phyloP scores from a whole-genome alignment of 129 eudicot genomes.

The Flaveria trinervia region DNA sequence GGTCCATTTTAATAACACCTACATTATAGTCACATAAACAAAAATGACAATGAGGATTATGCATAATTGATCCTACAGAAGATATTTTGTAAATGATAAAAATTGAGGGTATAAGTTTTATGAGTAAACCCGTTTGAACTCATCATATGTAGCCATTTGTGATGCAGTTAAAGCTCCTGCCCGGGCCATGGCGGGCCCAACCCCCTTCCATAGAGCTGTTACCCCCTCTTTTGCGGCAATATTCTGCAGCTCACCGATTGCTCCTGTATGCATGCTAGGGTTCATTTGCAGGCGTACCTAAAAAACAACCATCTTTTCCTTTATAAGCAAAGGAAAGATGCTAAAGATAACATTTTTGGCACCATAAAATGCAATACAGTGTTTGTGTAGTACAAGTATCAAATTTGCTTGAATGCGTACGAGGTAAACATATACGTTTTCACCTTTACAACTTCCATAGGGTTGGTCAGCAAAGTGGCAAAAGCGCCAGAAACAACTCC shows the following conservation, averaged over 20 bases:
- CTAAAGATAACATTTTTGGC: background rate
- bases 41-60: constrained; percentile 13
- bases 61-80: constrained; percentile 7
- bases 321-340: background rate
- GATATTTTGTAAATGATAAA: constrained; percentile 12
- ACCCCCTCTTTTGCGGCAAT: constrained; percentile 74
- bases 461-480: constrained; percentile 95
- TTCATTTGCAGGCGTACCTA: constrained; percentile 95
- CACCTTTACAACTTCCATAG: constrained; percentile 89
- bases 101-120: constrained; percentile 20
- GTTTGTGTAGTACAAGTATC: background rate
- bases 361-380: constrained; percentile 7
- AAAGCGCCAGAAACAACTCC: constrained; percentile 96
- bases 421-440: background rate
- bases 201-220: constrained; percentile 93
- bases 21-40: constrained; percentile 36
- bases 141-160: constrained; percentile 93
- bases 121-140: constrained; percentile 79
- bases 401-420: background rate
- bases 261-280: constrained; percentile 44
- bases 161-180: constrained; percentile 98
- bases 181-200: constrained; percentile 91
- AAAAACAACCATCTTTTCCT: constrained; percentile 14
- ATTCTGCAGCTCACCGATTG: constrained; percentile 60
- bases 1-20: constrained; percentile 66